Base-by-base conservation (phyloP, 805 yeast genomes). In the Zygotorulaspora chibaensis region DNA sequence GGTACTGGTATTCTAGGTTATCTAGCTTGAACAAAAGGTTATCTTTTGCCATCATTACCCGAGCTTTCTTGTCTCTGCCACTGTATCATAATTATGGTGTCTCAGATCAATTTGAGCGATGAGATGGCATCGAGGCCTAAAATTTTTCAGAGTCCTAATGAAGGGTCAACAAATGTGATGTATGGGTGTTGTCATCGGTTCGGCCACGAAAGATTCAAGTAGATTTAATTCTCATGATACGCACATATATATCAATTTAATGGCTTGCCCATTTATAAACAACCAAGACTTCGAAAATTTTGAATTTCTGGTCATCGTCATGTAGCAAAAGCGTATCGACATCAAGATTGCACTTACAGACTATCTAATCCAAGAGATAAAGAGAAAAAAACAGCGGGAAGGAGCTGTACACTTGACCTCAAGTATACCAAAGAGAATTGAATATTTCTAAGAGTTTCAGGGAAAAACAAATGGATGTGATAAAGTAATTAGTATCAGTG, bases 1-100 rank as follows among this genome's bases (percentile, higher is more conserved):
- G 61, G 18, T 55, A 54, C 40, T 63, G 69, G 40, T 64, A 64
- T 44, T 66, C 69, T 30, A 65, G 48, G 31, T 62, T 57, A 50
- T 66, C 70, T 25, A 66, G 52, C 40, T 63, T 65, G 39, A 58
- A 64, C 13, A 65, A 40, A 29, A 65, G 42, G 43, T 65, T 65
- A 28, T 66, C 68, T 40, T 63, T 65, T 7, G 63, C 58, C 70
- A 66, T 66, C 20, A 12, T 5, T 2, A 2, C 15, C 5, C n/a
- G 3, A 13, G 12, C 3, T 16, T 16, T 11, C 27, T 15, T 25
- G 7, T n/a, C 13, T 18, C 28, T 25, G 39, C 16, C 15, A 17
- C 25, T 37, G 13, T 23, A 15, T 11, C 8, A 12, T n/a, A 3
- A 38, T 9, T 38, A 31, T n/a, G 13, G 18, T 15, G 11, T 11